Evolutionary conservation across 2,329 filamentous ascomycete genomes (phyloP), one percentile per base, ranked within the genome.

Genomic region (Aspergillus felis): DNA sequence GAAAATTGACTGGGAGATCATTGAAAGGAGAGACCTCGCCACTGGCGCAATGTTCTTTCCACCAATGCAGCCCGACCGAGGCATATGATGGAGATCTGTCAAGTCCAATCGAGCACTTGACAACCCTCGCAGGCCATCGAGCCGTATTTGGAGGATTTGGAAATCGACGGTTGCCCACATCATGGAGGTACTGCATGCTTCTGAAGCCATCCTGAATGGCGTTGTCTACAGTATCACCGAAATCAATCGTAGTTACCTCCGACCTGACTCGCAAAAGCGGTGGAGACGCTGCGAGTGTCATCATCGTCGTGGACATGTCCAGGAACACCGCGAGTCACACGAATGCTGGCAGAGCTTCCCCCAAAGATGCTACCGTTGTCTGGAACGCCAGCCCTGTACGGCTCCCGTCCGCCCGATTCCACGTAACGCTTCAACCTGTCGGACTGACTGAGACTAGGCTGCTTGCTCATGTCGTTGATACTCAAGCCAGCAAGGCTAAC

Each of bases 391-490:
- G 74, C 70, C 60, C 79, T 80, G 66, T 82, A 82, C 53, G 79
- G 77, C 50, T 82, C 79, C 51, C 90, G 89, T 9, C 88, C 87
- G 59, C 88, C 89, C 65, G 87, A 91, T 74, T 97, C 94, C 28
- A 97, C 91, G 68, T 96, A 97, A 66, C 94, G 89, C 78, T 94
- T 95, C 60, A 99, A 82, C 50, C 94, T 91, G 71, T 99, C 94
- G 53, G 88, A 92, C 70, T 95, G 91, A 64, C 85, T 94, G 51
- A 90, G 78, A 61, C 86, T 89, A 2, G 87, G 79, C 76, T 90
- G 80, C 82, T 92, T 85, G 84, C 85, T 82, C 71, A 84, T 80
- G 62, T 87, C 85, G 62, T 86, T 84, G 70, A 87, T 89, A 69
- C 87, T 90, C 58, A 96, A 80, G n/a, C 91, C 91, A 58, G 90